These are phyloP conservation scores for Bruguiera hainesii DNA, from an alignment of 441 rosid species.

Conservation along the genomic window DNA sequence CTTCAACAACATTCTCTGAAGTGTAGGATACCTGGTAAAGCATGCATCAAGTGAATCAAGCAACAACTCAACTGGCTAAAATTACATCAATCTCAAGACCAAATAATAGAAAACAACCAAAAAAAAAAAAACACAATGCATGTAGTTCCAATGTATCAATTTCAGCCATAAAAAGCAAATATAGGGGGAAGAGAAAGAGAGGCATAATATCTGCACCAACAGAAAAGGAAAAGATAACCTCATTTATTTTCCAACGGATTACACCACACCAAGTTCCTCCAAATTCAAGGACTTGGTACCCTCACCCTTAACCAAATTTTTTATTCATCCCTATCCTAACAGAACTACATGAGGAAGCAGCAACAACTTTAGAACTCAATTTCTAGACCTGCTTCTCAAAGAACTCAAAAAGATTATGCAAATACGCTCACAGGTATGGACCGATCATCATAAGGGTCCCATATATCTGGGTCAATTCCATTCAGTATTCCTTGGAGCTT, in stretches of 20 bases:
- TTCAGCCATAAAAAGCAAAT: background rate
- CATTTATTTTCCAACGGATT: background rate
- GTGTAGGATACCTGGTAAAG: slow-evolving; percentile 66
- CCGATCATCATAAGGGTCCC: slow-evolving; percentile 91
- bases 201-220: slow-evolving; percentile 3
- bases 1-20: slow-evolving; percentile 78
- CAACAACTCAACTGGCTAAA: slow-evolving; percentile 13
- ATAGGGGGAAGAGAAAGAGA: background rate
- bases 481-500: slow-evolving; percentile 93
- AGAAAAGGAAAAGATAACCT: background rate
- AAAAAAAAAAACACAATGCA: background rate
- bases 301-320: background rate
- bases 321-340: no score
- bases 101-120: background rate
- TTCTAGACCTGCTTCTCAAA: background rate
- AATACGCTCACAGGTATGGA: slow-evolving; percentile 70
- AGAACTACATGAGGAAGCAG: background rate
- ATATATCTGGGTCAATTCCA: slow-evolving; percentile 92
- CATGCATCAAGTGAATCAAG: slow-evolving; percentile 25
- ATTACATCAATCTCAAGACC: slow-evolving; percentile 4
- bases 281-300: background rate
- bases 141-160: background rate
- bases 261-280: background rate
- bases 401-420: background rate
- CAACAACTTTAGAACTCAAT: background rate